Percentiles rank a stretch among this genome's conserved stretches.
These are phyloP conservation scores for Pseudonitzschia multiseries DNA, from an alignment of 108 stramenopile species.

Conservation along the genomic window DNA sequence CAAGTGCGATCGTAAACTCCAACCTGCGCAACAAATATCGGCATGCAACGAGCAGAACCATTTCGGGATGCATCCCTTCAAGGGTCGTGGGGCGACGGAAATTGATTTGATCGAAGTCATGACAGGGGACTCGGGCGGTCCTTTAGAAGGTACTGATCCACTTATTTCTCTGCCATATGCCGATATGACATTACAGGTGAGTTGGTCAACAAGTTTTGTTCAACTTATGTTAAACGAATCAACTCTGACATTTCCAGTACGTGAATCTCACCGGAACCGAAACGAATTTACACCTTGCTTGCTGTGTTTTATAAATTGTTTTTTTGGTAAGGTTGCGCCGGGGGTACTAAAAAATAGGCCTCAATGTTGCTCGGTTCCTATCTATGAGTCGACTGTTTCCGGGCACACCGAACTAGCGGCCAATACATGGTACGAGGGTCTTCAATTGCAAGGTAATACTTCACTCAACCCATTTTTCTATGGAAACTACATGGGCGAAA, in stretches of 20 bases:
- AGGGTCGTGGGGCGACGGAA: slow-evolving; percentile 95
- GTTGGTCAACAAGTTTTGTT: slow-evolving; percentile 5
- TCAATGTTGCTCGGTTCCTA: slow-evolving; percentile 66
- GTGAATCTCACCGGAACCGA: background rate
- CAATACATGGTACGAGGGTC: slow-evolving; percentile 86
- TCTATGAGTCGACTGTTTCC: slow-evolving; percentile 47
- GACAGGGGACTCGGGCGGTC: slow-evolving; percentile 71
- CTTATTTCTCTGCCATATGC: slow-evolving; percentile 78
- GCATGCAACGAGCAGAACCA: slow-evolving; percentile 91
- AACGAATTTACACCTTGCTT: background rate
- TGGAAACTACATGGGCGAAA: slow-evolving; percentile 85
- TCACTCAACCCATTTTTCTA: slow-evolving; percentile 96
- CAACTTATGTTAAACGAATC: background rate
- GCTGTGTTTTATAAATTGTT: background rate
- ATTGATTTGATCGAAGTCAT: slow-evolving; percentile 96
- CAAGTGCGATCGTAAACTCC: slow-evolving; percentile 83
- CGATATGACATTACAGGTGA: slow-evolving; percentile 89
- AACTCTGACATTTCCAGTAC: background rate
- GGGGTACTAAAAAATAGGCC: slow-evolving; percentile 87
- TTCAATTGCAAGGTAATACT: slow-evolving; percentile 77
- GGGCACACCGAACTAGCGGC: slow-evolving; percentile 56
- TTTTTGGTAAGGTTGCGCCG: slow-evolving; percentile 76
- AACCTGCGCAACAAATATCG: slow-evolving; percentile 85
- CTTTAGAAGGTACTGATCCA: slow-evolving; percentile 63
- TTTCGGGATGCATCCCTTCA: slow-evolving; percentile 83